Conservation (phyloP, 306 rosid genomes). For the Potentilla sterilis region DNA sequence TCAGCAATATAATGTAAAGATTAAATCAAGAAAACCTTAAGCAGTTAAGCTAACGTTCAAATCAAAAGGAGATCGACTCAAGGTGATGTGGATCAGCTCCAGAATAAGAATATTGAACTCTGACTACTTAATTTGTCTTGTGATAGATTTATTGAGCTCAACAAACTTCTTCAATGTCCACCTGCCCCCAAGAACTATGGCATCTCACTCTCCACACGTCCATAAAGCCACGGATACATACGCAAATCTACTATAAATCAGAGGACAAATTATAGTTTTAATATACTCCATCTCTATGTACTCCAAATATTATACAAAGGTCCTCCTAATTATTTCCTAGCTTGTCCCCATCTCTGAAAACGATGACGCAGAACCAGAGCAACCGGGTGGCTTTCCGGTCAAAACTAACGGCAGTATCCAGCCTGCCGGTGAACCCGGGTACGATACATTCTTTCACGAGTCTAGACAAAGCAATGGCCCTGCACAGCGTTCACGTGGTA, state of each 20-base stretch:
- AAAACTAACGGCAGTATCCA: slow-evolving; percentile 56
- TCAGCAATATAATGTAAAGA: too few species aligned
- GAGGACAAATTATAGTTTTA: background rate
- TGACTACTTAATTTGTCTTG: background rate
- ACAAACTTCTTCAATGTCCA: background rate
- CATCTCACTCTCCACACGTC: background rate
- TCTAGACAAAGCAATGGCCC: slow-evolving; percentile 54
- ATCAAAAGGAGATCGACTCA: too few species aligned
- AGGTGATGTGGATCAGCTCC: too few species aligned
- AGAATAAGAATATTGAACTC: too few species aligned
- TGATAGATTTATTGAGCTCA: background rate
- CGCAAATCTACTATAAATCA: background rate
- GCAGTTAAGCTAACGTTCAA: too few species aligned
- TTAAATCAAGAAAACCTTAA: too few species aligned
- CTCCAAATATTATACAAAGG: background rate
- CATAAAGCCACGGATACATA: background rate
- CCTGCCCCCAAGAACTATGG: background rate
- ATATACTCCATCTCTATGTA: background rate
- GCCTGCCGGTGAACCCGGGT: slow-evolving; percentile 41
- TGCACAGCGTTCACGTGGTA: slow-evolving; percentile 44
- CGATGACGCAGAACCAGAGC: slow-evolving; percentile 5
- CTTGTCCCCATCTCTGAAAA: background rate
- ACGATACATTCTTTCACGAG: slow-evolving; percentile 30
- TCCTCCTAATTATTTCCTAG: background rate
- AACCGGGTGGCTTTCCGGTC: slow-evolving; percentile 38